Evolutionary conservation across 257 asterid genomes (phyloP).

Genomic region (Eustoma russellianum): DNA sequence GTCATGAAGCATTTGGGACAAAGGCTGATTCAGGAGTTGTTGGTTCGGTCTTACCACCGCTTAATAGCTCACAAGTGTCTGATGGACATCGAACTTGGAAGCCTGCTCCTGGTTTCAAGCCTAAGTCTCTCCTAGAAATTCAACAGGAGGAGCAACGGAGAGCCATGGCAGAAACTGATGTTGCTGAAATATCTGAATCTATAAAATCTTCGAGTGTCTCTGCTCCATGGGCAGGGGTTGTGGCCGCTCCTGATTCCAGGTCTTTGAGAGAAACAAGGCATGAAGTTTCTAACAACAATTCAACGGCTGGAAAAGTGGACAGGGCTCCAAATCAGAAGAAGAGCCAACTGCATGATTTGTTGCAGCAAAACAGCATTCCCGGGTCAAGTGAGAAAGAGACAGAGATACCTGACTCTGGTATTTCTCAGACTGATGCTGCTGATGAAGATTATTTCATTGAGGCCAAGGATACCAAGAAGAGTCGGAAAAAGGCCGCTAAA

Average conservation of each 20-base stretch:
- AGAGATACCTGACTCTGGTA: conserved; percentile 26
- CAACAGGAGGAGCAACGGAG: conserved; percentile 94
- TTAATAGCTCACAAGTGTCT: conserved; percentile 21
- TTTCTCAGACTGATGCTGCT: conserved; percentile 30
- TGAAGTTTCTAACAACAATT: conserved; percentile 26
- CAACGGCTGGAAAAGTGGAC: conserved; percentile 32
- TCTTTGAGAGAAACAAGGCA: conserved; percentile 28
- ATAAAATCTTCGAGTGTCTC: conserved; percentile 40
- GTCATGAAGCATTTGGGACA: conserved; percentile 19
- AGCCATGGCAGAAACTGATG: conserved; percentile 47
- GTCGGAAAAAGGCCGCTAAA: conserved; percentile 81
- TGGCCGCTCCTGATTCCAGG: conserved; percentile 45
- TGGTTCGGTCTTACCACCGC: conserved; percentile 19
- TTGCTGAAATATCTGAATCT: conserved; percentile 45
- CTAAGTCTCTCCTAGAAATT: conserved; percentile 81
- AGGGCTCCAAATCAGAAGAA: conserved; percentile 31
- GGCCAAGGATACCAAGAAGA: conserved; percentile 88
- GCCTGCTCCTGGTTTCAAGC: conserved; percentile 95
- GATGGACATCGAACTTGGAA: conserved; percentile 80
- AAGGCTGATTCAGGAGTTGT: conserved; percentile 28
- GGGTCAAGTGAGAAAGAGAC: conserved; percentile 36
- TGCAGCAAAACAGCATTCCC: conserved; percentile 38
- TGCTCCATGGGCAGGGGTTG: conserved; percentile 64
- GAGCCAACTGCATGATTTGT: conserved; percentile 50
- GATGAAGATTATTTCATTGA: conserved; percentile 64